Base-by-base conservation (phyloP, 345 rosid genomes). In the Heritiera fomes region DNA sequence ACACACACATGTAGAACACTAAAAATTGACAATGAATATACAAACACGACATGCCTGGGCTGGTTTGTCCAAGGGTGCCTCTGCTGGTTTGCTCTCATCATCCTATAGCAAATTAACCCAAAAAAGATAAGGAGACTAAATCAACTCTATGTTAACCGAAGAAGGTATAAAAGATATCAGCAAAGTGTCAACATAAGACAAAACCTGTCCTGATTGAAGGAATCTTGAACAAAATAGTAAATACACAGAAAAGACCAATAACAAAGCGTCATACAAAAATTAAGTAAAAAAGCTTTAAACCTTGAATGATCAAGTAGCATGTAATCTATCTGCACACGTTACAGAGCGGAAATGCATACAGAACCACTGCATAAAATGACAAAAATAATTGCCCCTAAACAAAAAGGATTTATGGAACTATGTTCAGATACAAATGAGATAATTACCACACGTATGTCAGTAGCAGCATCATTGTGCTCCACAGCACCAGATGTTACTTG, bases 371-470 rank as follows among this genome's bases (percentile, higher is more conserved):
- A 73, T 10, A 38, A 73, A 67, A 73, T 17, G 41, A 47, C 18
- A 47, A 3, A 70, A 41, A 70, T 70, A 47, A 47, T n/a, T 56
- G 18, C 18, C 20, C 43, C 41, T 53, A 43, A 41, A 45, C 11
- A 60, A 63, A 61, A 43, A 61, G 73, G 55, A 20, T 68, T 43
- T 9, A 67, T 67, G 34, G 30, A 18, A 68, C 34, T 34, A 34
- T 38, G 69, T 17, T 53, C 40, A 52, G 28, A 13, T 15, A 46
- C 34, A 28, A 43, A 72, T 11, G 10, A 82, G 43, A 78, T 82
- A 70, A 77, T 81, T 83, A 94, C 99, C 87, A 75, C 88, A 56
- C 84, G 83, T 74, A 88, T 89, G 50, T 80, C 82, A 14, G 85
- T 79, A 52, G 80, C 82, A 14, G 34, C 80, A 70, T 87, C 89